Base-by-base conservation (phyloP, 139 green algal genomes). In the Coelastrella sp. region DNA sequence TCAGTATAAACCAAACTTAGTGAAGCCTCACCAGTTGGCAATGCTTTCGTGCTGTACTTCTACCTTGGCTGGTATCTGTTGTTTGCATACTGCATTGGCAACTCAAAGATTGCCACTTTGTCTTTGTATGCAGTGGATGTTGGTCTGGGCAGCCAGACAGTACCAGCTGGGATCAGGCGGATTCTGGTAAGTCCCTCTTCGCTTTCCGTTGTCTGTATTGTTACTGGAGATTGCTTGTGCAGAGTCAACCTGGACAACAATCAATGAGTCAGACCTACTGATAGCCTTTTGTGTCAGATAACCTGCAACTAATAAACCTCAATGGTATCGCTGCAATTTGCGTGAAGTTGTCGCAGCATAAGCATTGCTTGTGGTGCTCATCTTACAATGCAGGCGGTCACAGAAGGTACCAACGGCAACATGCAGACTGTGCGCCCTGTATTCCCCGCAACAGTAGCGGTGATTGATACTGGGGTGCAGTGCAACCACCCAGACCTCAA, bases 401-500 rank as follows among this genome's bases (percentile, higher is more conserved):
- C 35, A 3, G 43, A 38, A 30, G 23, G 34, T 3, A 13, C 11
- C 35, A 48, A 74, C 50, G 64, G 40, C 21, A 23, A 2, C 41
- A 8, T 82, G 5, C 35, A 59, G 11, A 82, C 75, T 3, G 75
- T 72, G 0, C 30, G 3, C 4, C 51, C 21, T 0, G 34, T 82
- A 6, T 71, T 27, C 21, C 35, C 35, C 0, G 11, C 53, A 21
- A 17, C 51, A 30, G 75, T 69, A 17, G 75, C 75, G 11, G 38
- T 82, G 13, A 57, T 82, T 9, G 75, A 82, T 53, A 59, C n/a
- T 17, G 75, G 75, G 2, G 53, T 82, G 21, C 25, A 82, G 23
- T 82, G 75, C 51, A 57, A 17, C 38, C 75, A 82, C 35, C 51
- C 51, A 71, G 75, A 82, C n/a, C 35, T 82, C 8, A 71, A 82